These are phyloP conservation scores for Rhizopogon parksii DNA, from an alignment of 1,284 basidiomycete species.

Conservation along the genomic window DNA sequence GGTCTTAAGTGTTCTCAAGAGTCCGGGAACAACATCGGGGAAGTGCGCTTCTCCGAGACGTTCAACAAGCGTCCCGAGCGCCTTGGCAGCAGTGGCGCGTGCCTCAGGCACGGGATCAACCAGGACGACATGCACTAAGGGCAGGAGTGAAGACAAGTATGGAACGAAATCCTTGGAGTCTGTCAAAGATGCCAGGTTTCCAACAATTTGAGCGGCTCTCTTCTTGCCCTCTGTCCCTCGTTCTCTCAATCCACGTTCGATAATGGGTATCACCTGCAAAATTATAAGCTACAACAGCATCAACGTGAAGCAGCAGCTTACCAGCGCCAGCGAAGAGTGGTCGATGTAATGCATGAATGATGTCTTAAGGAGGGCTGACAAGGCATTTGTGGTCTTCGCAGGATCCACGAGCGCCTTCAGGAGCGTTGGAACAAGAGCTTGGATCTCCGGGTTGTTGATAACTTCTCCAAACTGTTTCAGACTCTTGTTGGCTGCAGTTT, in stretches of 20 bases:
- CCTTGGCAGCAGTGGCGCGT: slow-evolving; percentile 93
- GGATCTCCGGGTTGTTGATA: slow-evolving; percentile 91
- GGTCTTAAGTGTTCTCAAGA: slow-evolving; percentile 86
- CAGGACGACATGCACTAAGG: slow-evolving; percentile 87
- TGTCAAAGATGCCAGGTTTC: slow-evolving; percentile 91
- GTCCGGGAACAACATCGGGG: slow-evolving; percentile 89
- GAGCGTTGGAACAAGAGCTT: slow-evolving; percentile 85
- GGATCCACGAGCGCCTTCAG: slow-evolving; percentile 97
- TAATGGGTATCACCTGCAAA: slow-evolving; percentile 83
- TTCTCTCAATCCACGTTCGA: slow-evolving; percentile 90
- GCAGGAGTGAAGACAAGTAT: slow-evolving; percentile 83
- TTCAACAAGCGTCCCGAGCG: slow-evolving; percentile 95
- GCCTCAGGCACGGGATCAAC: slow-evolving; percentile 97
- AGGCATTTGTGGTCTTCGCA: slow-evolving; percentile 81
- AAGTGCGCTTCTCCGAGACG: slow-evolving; percentile 93
- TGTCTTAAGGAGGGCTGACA: slow-evolving; percentile 82
- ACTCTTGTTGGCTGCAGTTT: slow-evolving; percentile 88
- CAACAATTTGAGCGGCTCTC: slow-evolving; percentile 95
- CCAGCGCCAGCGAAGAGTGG: slow-evolving; percentile 93
- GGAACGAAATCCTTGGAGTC: slow-evolving; percentile 97
- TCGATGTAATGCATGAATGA: slow-evolving; percentile 99
- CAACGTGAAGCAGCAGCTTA: slow-evolving; percentile 31
- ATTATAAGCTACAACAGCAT: slow-evolving; percentile 10
- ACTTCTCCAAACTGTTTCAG: slow-evolving; percentile 98
- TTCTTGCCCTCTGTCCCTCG: slow-evolving; percentile 92